A percentile compares a stretch with the other conserved stretches of the same genome.
These are phyloP conservation scores for Umbelopsis ramanniana DNA, from an alignment of 192 early-diverging fungal genomes.

Conservation along the genomic window DNA sequence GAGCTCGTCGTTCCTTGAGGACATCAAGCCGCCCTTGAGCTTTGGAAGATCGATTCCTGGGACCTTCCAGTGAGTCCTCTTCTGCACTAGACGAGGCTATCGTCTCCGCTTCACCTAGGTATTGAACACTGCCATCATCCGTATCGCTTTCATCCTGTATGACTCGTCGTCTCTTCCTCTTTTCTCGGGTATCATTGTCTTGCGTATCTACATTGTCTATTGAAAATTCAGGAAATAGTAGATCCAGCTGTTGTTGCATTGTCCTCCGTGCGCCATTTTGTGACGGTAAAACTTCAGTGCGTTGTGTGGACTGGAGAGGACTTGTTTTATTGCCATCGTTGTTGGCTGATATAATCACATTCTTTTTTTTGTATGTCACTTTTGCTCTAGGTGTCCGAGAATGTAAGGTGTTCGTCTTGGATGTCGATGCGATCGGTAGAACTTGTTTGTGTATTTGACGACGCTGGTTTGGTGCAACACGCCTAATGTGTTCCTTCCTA, in stretches of 20 bases:
- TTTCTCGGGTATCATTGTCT: neutral
- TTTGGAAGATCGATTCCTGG: neutral
- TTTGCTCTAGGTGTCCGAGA: neutral
- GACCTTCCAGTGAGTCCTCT: neutral
- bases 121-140: neutral
- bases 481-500: neutral
- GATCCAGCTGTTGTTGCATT: conserved; percentile 17
- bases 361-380: neutral
- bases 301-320: neutral
- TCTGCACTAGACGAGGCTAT: neutral
- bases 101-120: neutral
- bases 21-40: neutral
- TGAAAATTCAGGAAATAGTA: conserved; percentile 16
- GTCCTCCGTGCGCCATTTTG: neutral
- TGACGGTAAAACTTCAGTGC: neutral
- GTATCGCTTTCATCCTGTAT: conserved; percentile 13
- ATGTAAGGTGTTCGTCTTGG: neutral
- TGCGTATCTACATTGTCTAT: neutral
- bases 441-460: neutral
- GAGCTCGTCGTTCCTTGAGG: neutral
- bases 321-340: neutral
- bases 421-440: neutral
- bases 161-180: conserved; percentile 1
- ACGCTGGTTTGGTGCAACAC: neutral
- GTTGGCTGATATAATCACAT: neutral